Evolutionary conservation across 768 basidiomycete genomes (phyloP), one percentile per base, ranked within the genome.

Genomic region (Leccinum olivaceopallidum): DNA sequence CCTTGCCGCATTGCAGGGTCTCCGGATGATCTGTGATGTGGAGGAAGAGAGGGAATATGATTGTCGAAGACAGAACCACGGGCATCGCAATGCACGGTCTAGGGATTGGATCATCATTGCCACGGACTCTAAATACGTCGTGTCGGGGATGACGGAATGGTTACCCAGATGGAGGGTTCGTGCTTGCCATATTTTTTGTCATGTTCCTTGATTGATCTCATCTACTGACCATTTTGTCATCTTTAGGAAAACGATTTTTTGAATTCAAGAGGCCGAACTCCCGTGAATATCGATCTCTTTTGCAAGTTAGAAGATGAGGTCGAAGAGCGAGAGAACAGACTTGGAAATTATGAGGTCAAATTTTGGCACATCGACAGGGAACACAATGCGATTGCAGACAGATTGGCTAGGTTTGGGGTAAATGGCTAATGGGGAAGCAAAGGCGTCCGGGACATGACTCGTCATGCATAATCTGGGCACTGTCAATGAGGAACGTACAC

Each of bases 11-110:
- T 10, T 57, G 18, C 34, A 26, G 10, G 49, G 56, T 70, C 73
- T 42, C 69, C 70, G 1, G 69, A 75, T 4, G 7, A 57, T 60
- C 70, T 71, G 70, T 58, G 71, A 30, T 67, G 65, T 6, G 26
- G 34, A 32, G 73, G 72, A 71, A 20, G 48, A 22, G 2, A 9
- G 48, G 14, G 6, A 2, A 16, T 6, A 48, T 42, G 39, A 6
- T 5, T 44, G 42, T 44, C 42, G 9, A 26, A 14, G 24, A 26
- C 14, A 26, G 24, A 16, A 22, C 49, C 2, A 50, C 9, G 9
- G n/a, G n/a, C 42, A 44, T 44, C 42, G 42, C n/a, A 44, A 44
- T 44, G 42, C 42, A 20, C 42, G 0, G 5, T 44, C 42, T 20
- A 44, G 1, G n/a, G 42, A 20, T 20, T 44, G 42, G 49, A 50